Percentiles rank a stretch among this genome's conserved stretches.
Conservation (phyloP, 225 moss, liverwort and hornwort genomes). For the Pseudoscleropodium purum region DNA sequence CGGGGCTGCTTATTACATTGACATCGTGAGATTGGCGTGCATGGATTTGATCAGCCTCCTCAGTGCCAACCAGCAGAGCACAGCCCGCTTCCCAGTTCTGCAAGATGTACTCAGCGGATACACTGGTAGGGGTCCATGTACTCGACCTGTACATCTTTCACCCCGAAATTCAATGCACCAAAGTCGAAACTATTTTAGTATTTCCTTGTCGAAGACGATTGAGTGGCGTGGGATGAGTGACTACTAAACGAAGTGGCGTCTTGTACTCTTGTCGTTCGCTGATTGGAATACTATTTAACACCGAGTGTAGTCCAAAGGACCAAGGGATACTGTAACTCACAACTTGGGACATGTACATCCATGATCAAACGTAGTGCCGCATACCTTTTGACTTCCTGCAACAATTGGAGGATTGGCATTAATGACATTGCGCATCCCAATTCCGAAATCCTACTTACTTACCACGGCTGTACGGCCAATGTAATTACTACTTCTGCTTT, state of each 20-base stretch:
- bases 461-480: neutral
- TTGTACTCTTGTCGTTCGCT: neutral
- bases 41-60: too few species aligned
- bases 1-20: neutral
- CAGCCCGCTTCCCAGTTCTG: neutral
- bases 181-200: neutral
- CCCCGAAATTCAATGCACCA: too few species aligned
- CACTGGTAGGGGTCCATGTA: neutral
- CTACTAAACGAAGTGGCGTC: neutral
- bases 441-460: neutral
- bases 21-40: neutral
- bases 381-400: neutral
- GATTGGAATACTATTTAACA: neutral
- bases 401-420: neutral
- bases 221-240: neutral
- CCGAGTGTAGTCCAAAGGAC: neutral
- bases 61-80: neutral
- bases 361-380: conserved; percentile 1
- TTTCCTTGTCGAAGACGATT: neutral
- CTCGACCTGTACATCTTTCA: neutral
- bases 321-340: neutral
- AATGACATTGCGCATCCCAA: neutral
- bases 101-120: neutral
- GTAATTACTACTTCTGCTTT: neutral
- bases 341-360: neutral